Percentiles rank a stretch among this genome's conserved stretches.
Evolutionary conservation across 2,329 filamentous ascomycete genomes (phyloP).

Genomic region (Calonectria pseudoturangicola): DNA sequence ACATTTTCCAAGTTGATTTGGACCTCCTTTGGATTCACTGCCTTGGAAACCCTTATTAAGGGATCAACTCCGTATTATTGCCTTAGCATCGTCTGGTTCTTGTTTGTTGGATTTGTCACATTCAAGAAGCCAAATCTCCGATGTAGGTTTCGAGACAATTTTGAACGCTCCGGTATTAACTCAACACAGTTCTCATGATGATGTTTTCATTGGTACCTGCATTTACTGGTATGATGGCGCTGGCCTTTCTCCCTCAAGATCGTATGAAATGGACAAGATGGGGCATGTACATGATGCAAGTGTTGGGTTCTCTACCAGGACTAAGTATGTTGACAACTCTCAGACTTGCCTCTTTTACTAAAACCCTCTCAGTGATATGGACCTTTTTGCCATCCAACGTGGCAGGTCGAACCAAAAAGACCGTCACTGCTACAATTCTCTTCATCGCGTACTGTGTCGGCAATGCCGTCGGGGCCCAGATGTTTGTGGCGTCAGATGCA

Average conservation of each 20-base stretch:
- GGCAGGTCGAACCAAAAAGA: slow-evolving; percentile 62
- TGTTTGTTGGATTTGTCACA: slow-evolving; percentile 50
- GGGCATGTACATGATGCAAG: slow-evolving; percentile 58
- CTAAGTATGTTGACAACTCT: slow-evolving; percentile 43
- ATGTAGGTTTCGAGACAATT: slow-evolving; percentile 47
- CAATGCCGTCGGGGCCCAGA: slow-evolving; percentile 50
- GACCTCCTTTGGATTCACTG: slow-evolving; percentile 58
- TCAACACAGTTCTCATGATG: slow-evolving; percentile 51
- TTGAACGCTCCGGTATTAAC: not conserved
- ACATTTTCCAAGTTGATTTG: slow-evolving; percentile 58
- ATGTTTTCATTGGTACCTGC: slow-evolving; percentile 56
- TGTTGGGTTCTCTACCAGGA: slow-evolving; percentile 53
- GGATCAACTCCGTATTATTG: slow-evolving; percentile 56
- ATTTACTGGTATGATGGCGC: slow-evolving; percentile 57
- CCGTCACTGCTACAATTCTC: slow-evolving; percentile 49
- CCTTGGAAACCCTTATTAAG: slow-evolving; percentile 57
- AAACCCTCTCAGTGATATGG: slow-evolving; percentile 54
- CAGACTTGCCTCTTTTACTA: not conserved
- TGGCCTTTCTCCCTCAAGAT: slow-evolving; percentile 54
- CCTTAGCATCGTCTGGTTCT: slow-evolving; percentile 55
- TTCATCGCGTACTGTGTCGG: slow-evolving; percentile 52
- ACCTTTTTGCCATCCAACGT: slow-evolving; percentile 61
- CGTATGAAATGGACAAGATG: slow-evolving; percentile 56
- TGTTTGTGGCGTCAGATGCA: slow-evolving; percentile 50
- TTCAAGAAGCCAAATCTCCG: slow-evolving; percentile 54